Evolutionary conservation across 1,139 yeast genomes (phyloP).

Genomic region (Debaryomyces udenii): DNA sequence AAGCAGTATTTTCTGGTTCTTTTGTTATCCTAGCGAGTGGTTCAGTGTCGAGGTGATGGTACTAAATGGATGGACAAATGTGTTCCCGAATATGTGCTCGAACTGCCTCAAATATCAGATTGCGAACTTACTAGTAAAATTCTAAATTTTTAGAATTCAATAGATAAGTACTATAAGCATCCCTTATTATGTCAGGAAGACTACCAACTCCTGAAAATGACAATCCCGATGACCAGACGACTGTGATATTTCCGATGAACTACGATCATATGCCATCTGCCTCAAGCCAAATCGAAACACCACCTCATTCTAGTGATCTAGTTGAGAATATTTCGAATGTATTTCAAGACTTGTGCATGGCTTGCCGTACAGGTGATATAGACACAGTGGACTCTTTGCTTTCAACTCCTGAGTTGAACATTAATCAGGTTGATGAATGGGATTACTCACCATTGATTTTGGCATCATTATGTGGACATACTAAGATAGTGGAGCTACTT

Average conservation of each 20-base stretch:
- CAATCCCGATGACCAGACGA: not conserved
- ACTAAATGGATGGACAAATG: too few species aligned
- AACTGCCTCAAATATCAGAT: too few species aligned
- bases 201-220: conserved; percentile 2
- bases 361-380: conserved; percentile 70
- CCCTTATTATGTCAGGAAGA: conserved; percentile 1
- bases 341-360: conserved; percentile 55
- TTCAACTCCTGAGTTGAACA: conserved; percentile 53
- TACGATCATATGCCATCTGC: conserved; percentile 12
- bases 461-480: conserved; percentile 78
- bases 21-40: too few species aligned
- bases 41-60: too few species aligned
- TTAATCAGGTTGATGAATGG: conserved; percentile 70
- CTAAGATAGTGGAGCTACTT: conserved; percentile 58
- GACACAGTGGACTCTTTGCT: conserved; percentile 63
- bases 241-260: conserved; percentile 11
- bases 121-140: conserved; percentile 1
- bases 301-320: not conserved
- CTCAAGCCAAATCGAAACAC: conserved; percentile 2
- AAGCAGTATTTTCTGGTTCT: too few species aligned
- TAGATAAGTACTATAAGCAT: not conserved
- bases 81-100: too few species aligned
- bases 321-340: conserved; percentile 15
- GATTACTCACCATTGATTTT: conserved; percentile 75
- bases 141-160: not conserved